phyloP scores from a whole-genome alignment of 805 yeast species.

The Myxozyma vanderwaltii region DNA sequence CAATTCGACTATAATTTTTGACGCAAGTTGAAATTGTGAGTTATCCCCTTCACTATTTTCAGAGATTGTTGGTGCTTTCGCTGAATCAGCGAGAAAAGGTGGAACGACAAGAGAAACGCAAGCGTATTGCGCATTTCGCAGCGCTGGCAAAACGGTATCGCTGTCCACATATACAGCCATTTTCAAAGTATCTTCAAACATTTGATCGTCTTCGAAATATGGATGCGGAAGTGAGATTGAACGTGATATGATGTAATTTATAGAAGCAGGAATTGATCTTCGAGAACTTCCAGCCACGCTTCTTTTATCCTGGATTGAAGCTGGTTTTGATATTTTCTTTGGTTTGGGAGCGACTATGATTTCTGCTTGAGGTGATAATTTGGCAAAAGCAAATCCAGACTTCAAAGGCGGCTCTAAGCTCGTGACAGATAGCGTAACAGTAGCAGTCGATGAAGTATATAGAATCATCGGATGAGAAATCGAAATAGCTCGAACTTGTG shows the following conservation, averaged over 20 bases:
- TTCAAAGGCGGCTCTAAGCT: slow-evolving; percentile 48
- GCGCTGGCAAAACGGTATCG: slow-evolving; percentile 43
- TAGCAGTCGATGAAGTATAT: slow-evolving; percentile 63
- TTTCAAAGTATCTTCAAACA: not conserved
- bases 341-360: slow-evolving; percentile 74
- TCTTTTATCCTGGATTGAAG: slow-evolving; percentile 4
- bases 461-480: slow-evolving; percentile 53
- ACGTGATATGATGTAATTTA: not conserved
- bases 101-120: slow-evolving; percentile 37
- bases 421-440: slow-evolving; percentile 60
- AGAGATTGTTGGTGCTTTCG: slow-evolving; percentile 5
- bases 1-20: slow-evolving; percentile 56
- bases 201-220: slow-evolving; percentile 34
- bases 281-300: slow-evolving; percentile 19
- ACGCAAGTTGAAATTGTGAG: slow-evolving; percentile 29
- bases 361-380: slow-evolving; percentile 64
- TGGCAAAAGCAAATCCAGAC: slow-evolving; percentile 46
- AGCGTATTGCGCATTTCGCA: slow-evolving; percentile 43
- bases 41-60: slow-evolving; percentile 16
- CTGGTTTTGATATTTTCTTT: slow-evolving; percentile 6
- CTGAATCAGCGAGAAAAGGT: slow-evolving; percentile 31
- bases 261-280: not conserved
- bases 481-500: slow-evolving; percentile 78
- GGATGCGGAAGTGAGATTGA: slow-evolving; percentile 55
- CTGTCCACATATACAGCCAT: slow-evolving; percentile 52